phyloP scores from a whole-genome alignment of 2,329 filamentous ascomycete genomes.

The Pseudogymnoascus sp. region DNA sequence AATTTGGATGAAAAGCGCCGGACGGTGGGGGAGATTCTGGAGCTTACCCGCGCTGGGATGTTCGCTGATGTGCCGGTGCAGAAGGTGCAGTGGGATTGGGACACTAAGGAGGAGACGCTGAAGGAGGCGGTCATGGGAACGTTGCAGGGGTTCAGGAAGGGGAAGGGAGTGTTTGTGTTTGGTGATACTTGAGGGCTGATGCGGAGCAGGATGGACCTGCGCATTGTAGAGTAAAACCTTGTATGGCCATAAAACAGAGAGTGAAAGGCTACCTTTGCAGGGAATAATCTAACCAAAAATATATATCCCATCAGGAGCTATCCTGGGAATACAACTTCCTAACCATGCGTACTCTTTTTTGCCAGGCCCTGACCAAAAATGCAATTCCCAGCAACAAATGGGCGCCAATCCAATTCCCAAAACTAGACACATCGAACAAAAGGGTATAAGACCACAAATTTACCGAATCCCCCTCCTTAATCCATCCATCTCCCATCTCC shows the following conservation, averaged over 20 bases:
- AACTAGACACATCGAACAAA: constrained; percentile 11
- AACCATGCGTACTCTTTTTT: neutral
- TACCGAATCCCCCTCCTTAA: constrained; percentile 2
- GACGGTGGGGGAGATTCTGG: constrained; percentile 79
- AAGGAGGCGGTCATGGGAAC: constrained; percentile 73
- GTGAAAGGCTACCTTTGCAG: constrained; percentile 2
- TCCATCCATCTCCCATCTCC: neutral
- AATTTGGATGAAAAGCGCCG: constrained; percentile 66
- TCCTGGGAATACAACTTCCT: neutral
- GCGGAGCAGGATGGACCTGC: constrained; percentile 17
- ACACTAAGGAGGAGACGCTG: constrained; percentile 63
- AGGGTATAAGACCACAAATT: constrained; percentile 8
- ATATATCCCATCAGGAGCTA: neutral
- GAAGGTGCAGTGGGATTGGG: constrained; percentile 74
- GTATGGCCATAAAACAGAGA: neutral
- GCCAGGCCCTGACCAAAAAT: neutral
- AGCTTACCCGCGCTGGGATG: constrained; percentile 63
- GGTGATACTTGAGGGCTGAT: constrained; percentile 35
- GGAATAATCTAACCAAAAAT: neutral
- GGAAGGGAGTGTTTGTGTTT: constrained; percentile 88
- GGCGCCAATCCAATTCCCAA: constrained; percentile 9
- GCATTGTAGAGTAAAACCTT: constrained; percentile 9
- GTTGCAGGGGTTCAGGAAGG: constrained; percentile 72
- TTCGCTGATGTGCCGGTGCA: constrained; percentile 82
- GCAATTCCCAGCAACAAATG: constrained; percentile 2